Conservation (phyloP, 805 yeast genomes). For the Clavispora fructus region DNA sequence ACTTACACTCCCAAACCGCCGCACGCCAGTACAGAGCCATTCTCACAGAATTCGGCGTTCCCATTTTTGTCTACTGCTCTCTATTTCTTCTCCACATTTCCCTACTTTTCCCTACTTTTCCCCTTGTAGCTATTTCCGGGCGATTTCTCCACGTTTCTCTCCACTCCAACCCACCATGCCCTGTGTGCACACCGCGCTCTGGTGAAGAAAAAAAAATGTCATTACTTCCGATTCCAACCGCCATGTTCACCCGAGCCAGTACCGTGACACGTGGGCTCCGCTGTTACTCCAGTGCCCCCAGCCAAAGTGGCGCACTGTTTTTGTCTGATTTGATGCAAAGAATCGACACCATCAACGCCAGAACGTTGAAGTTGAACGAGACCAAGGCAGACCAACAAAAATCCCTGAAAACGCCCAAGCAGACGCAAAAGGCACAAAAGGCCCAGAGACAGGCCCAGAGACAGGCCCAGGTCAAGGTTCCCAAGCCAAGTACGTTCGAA, state of each 20-base stretch:
- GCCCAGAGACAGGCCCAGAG: conserved; percentile 3
- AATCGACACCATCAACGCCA: conserved; percentile 28
- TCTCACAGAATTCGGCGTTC: too few species aligned
- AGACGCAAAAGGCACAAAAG: not conserved
- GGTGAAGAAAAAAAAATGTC: not conserved
- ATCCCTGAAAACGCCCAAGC: not conserved
- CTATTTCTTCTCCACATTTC: too few species aligned
- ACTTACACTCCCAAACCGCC: too few species aligned
- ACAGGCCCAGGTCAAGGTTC: not conserved
- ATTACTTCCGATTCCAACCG: not conserved
- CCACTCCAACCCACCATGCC: too few species aligned
- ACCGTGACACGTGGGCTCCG: conserved; percentile 4
- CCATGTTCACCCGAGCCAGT: conserved; percentile 10
- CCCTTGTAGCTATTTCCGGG: too few species aligned
- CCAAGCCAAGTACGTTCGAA: not conserved
- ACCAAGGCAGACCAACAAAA: not conserved
- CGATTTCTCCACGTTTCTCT: too few species aligned
- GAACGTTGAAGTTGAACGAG: conserved; percentile 5
- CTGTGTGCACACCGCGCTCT: not conserved
- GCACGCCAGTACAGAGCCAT: too few species aligned
- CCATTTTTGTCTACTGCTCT: too few species aligned
- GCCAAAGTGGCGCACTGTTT: conserved; percentile 13
- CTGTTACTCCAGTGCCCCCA: conserved; percentile 9
- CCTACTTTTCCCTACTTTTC: too few species aligned
- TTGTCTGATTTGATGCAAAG: conserved; percentile 34